These are phyloP conservation scores for Balakata baccata DNA, from an alignment of 345 rosid species.

Conservation along the genomic window DNA sequence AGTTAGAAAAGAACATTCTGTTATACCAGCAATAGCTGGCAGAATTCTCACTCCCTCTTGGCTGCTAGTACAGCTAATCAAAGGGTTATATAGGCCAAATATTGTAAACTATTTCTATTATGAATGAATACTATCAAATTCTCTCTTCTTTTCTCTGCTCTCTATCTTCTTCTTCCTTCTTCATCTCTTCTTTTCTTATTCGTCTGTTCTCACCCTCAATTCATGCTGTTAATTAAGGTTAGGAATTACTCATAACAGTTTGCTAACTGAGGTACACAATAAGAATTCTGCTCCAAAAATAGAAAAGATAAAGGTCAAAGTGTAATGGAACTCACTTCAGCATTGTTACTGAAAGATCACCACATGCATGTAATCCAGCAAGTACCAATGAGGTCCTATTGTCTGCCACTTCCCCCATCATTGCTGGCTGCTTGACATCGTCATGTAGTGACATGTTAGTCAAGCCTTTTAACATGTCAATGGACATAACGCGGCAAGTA, in stretches of 20 bases:
- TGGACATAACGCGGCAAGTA: slow-evolving; percentile 64
- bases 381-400: slow-evolving; percentile 55
- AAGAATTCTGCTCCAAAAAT: background rate
- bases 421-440: slow-evolving; percentile 30
- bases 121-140: no score
- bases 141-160: no score
- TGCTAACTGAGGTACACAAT: background rate
- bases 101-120: no score
- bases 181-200: no score
- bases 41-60: no score
- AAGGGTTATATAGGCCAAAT: no score
- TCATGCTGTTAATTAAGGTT: no score
- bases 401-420: slow-evolving; percentile 26
- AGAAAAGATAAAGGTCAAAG: slow-evolving; percentile 3
- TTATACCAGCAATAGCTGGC: no score
- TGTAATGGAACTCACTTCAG: slow-evolving; percentile 52
- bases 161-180: no score
- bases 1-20: no score
- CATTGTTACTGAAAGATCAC: slow-evolving; percentile 93
- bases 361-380: slow-evolving; percentile 97
- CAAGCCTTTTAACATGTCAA: slow-evolving; percentile 61
- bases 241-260: background rate
- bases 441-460: slow-evolving; percentile 30
- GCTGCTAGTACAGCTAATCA: no score
- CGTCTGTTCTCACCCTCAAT: no score